Percentiles rank a stretch among this genome's conserved stretches.
phyloP scores from a whole-genome alignment of 2,329 filamentous ascomycete species.

The Ceratocystis papillata region DNA sequence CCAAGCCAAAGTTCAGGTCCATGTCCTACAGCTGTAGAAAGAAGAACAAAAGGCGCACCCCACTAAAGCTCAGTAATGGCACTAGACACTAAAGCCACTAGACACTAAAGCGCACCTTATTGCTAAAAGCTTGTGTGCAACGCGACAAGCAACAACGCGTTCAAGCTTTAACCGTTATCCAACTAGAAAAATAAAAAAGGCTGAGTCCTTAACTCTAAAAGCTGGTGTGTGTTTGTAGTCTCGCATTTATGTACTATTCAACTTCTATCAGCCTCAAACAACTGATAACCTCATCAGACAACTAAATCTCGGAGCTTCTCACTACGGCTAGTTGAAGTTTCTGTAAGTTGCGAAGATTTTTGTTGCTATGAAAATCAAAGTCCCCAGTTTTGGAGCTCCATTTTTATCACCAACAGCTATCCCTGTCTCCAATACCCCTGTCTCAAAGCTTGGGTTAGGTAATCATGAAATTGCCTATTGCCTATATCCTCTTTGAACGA shows the following conservation, averaged over 20 bases:
- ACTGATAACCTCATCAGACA: too few species aligned
- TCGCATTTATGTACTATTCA: too few species aligned
- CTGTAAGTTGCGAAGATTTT: not conserved
- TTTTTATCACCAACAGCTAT: not conserved
- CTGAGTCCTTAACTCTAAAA: too few species aligned
- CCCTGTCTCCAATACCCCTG: not conserved
- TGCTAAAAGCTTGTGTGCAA: not conserved
- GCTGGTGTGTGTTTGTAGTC: too few species aligned
- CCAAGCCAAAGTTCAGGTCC: not conserved
- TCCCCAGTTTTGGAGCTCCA: not conserved
- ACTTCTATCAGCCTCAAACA: too few species aligned
- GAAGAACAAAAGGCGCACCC: not conserved
- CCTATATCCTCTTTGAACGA: slow-evolving; percentile 23
- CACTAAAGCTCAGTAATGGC: too few species aligned
- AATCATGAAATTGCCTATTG: slow-evolving; percentile 10
- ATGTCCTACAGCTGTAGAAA: not conserved
- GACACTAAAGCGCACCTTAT: not conserved
- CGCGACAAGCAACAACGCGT: not conserved
- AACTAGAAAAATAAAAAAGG: not conserved
- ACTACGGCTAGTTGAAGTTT: too few species aligned
- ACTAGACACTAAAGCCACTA: too few species aligned
- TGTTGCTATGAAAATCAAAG: not conserved
- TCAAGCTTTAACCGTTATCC: not conserved
- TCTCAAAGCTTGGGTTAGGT: slow-evolving; percentile 18
- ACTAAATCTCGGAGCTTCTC: too few species aligned